These are phyloP conservation scores for Rhizophora mangle DNA, from an alignment of 345 rosid genomes.

Conservation along the genomic window DNA sequence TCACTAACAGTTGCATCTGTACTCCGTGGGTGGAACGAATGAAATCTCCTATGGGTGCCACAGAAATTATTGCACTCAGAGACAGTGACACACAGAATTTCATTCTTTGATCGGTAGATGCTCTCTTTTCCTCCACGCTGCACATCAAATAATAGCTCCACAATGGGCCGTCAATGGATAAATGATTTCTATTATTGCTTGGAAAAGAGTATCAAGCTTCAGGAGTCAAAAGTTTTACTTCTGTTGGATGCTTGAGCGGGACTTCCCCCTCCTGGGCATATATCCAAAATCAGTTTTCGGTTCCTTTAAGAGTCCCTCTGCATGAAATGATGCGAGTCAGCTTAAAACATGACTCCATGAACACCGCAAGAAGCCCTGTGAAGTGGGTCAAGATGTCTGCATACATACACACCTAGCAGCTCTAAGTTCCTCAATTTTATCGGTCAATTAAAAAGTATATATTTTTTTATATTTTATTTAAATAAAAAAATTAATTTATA, in stretches of 20 bases:
- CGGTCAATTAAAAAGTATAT: slow-evolving; percentile 30
- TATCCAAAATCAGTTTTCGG: slow-evolving; percentile 66
- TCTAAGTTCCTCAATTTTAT: slow-evolving; percentile 64
- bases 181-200: no score
- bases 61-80: background rate
- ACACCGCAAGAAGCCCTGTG: background rate
- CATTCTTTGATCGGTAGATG: slow-evolving; percentile 60
- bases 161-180: no score
- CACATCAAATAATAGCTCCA: no score
- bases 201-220: slow-evolving; percentile 52
- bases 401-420: background rate
- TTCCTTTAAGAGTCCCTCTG: slow-evolving; percentile 57
- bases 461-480: no score
- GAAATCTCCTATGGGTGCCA: background rate
- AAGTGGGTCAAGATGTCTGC: background rate
- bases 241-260: slow-evolving; percentile 63
- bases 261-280: slow-evolving; percentile 80
- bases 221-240: slow-evolving; percentile 59
- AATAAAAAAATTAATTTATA: no score
- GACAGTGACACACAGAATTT: slow-evolving; percentile 4
- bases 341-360: slow-evolving; percentile 1
- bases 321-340: slow-evolving; percentile 18
- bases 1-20: background rate
- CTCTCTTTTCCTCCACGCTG: slow-evolving; percentile 75
- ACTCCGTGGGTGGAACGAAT: background rate